Evolutionary conservation across 441 rosid species (phyloP).

Genomic region (Populus tomentosa): DNA sequence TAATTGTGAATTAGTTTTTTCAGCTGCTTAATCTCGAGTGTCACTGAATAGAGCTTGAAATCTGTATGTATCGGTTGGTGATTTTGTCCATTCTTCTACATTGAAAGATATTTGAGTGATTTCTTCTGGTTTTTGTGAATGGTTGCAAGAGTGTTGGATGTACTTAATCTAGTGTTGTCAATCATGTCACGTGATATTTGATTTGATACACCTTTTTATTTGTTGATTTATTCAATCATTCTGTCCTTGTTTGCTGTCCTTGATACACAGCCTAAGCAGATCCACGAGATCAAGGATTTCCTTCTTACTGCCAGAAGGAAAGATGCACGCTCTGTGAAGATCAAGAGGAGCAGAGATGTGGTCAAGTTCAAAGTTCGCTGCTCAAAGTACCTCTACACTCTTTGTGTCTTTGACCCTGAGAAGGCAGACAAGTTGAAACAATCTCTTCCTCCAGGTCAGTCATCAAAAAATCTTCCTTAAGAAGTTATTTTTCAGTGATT

Average conservation of each 20-base stretch:
- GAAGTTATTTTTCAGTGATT: background rate
- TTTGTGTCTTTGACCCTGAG: constrained; percentile 68
- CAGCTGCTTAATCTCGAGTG: background rate
- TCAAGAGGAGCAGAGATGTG: constrained; percentile 70
- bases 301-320: constrained; percentile 88
- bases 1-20: background rate
- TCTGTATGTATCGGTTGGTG: too few species aligned
- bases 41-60: background rate
- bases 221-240: background rate
- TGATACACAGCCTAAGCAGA: constrained; percentile 67
- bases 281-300: constrained; percentile 85
- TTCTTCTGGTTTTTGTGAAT: background rate
- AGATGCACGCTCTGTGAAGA: constrained; percentile 75
- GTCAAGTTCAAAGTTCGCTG: constrained; percentile 87
- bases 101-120: background rate
- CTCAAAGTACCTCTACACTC: constrained; percentile 75
- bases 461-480: background rate
- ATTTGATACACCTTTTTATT: background rate
- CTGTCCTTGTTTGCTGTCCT: background rate
- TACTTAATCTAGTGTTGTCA: background rate
- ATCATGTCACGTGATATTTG: background rate
- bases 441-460: constrained; percentile 80
- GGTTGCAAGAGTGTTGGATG: background rate
- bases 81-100: background rate
- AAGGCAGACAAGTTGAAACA: constrained; percentile 89